Evolutionary conservation across 306 rosid species (phyloP).

Genomic region (Malus sieversii): DNA sequence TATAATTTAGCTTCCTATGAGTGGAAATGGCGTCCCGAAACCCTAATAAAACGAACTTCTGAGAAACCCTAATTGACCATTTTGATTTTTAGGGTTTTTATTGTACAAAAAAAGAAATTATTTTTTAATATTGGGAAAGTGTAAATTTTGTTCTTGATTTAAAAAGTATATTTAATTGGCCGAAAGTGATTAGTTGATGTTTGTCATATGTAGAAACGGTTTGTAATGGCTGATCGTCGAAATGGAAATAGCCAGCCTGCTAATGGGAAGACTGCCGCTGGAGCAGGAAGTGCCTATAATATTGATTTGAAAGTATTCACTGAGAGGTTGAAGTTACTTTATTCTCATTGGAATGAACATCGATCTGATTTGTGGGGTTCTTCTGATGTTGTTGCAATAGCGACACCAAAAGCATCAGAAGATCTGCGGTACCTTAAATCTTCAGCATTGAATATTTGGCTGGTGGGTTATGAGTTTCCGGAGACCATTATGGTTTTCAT

Average conservation of each 20-base stretch:
- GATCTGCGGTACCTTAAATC: conserved; percentile 89
- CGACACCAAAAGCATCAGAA: conserved; percentile 80
- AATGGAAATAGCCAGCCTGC: conserved; percentile 59
- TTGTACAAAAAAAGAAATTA: not conserved
- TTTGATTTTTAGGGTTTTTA: not conserved
- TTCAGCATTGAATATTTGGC: conserved; percentile 75
- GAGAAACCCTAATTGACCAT: conserved; percentile 1
- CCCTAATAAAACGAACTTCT: not conserved
- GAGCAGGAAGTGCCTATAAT: conserved; percentile 43
- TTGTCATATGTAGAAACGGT: conserved; percentile 7
- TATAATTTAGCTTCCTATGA: not conserved
- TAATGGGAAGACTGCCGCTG: conserved; percentile 48
- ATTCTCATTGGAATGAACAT: conserved; percentile 63
- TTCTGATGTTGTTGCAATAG: conserved; percentile 57
- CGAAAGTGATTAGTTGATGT: not conserved
- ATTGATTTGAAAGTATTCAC: conserved; percentile 61
- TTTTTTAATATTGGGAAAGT: not conserved
- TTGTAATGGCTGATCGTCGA: conserved; percentile 69
- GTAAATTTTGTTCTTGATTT: not conserved
- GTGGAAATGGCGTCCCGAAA: not conserved
- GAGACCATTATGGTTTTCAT: conserved; percentile 85
- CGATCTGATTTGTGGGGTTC: conserved; percentile 65
- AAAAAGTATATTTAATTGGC: not conserved
- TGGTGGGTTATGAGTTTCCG: conserved; percentile 88
- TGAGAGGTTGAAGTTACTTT: conserved; percentile 48